Percentiles rank a stretch among this genome's conserved stretches.
These are phyloP conservation scores for Boechera retrofracta DNA, from an alignment of 345 rosid species.

Conservation along the genomic window DNA sequence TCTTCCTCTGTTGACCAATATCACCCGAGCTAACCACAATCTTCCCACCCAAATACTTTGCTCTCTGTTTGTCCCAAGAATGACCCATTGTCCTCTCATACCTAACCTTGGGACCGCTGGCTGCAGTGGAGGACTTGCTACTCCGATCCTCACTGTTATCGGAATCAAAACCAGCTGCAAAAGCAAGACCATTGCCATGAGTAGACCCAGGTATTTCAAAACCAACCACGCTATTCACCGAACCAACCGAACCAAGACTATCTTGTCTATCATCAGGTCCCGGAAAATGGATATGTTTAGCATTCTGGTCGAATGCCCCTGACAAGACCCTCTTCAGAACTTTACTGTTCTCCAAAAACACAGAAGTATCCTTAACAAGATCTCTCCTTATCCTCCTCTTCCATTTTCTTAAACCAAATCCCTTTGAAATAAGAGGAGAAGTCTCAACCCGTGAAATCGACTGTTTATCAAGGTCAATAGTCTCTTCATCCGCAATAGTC, in stretches of 20 bases:
- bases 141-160: slow-evolving; percentile 72
- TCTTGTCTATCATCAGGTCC: slow-evolving; percentile 44
- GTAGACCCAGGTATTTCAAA: slow-evolving; percentile 44
- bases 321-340: slow-evolving; percentile 66
- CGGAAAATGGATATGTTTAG: slow-evolving; percentile 44
- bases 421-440: slow-evolving; percentile 54
- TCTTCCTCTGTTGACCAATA: slow-evolving; percentile 59
- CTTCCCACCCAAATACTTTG: slow-evolving; percentile 58
- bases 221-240: slow-evolving; percentile 49
- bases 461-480: slow-evolving; percentile 13
- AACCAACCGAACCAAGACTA: slow-evolving; percentile 52
- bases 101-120: slow-evolving; percentile 62
- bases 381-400: slow-evolving; percentile 67
- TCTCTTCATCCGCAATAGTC: not conserved
- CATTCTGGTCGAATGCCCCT: slow-evolving; percentile 37
- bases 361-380: slow-evolving; percentile 54
- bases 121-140: slow-evolving; percentile 83
- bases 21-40: slow-evolving; percentile 49
- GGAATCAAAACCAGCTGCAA: slow-evolving; percentile 58
- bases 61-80: slow-evolving; percentile 51
- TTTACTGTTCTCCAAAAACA: slow-evolving; percentile 51
- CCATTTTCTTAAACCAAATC: slow-evolving; percentile 86
- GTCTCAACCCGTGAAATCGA: slow-evolving; percentile 40
- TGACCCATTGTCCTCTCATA: slow-evolving; percentile 51
- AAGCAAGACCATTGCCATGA: slow-evolving; percentile 55